phyloP scores from a whole-genome alignment of 805 yeast species.

The Diddensiella transvaalensis region DNA sequence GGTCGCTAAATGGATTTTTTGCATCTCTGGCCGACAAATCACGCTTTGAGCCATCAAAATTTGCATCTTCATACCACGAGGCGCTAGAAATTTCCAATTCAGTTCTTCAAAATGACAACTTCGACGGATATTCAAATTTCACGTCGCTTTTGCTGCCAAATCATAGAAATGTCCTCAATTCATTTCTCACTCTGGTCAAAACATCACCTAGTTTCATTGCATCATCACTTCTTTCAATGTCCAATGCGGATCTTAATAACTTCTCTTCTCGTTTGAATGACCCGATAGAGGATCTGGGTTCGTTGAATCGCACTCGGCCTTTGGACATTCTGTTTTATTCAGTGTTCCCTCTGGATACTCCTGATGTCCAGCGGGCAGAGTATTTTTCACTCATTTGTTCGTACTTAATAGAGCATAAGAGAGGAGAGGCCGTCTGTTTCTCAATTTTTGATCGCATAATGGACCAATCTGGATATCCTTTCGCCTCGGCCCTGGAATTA shows the following conservation, averaged over 20 bases:
- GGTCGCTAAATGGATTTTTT: constrained; percentile 13
- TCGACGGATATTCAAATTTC: constrained; percentile 11
- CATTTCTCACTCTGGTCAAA: constrained; percentile 32
- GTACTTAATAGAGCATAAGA: constrained; percentile 19
- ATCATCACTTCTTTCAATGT: constrained; percentile 26
- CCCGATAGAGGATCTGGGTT: constrained; percentile 23
- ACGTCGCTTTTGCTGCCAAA: constrained; percentile 23
- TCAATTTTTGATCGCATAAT: constrained; percentile 23
- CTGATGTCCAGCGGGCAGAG: constrained; percentile 22
- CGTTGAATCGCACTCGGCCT: constrained; percentile 26
- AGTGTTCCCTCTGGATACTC: constrained; percentile 28
- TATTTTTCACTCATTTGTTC: constrained; percentile 29
- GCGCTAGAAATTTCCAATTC: constrained; percentile 20
- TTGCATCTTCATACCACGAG: constrained; percentile 18
- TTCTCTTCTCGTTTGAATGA: constrained; percentile 18
- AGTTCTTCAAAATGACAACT: constrained; percentile 10
- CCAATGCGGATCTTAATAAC: constrained; percentile 18
- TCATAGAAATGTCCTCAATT: constrained; percentile 30
- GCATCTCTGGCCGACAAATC: constrained; percentile 10
- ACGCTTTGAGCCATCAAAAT: constrained; percentile 19
- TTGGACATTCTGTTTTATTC: constrained; percentile 32
- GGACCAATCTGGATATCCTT: constrained; percentile 15
- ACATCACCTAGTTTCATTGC: constrained; percentile 35
- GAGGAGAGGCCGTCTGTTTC: constrained; percentile 20
- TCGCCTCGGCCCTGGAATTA: constrained; percentile 14